Percentiles rank a stretch among this genome's conserved stretches.
phyloP scores from a whole-genome alignment of 2,329 filamentous ascomycete genomes.

The Xylariaceae sp. region DNA sequence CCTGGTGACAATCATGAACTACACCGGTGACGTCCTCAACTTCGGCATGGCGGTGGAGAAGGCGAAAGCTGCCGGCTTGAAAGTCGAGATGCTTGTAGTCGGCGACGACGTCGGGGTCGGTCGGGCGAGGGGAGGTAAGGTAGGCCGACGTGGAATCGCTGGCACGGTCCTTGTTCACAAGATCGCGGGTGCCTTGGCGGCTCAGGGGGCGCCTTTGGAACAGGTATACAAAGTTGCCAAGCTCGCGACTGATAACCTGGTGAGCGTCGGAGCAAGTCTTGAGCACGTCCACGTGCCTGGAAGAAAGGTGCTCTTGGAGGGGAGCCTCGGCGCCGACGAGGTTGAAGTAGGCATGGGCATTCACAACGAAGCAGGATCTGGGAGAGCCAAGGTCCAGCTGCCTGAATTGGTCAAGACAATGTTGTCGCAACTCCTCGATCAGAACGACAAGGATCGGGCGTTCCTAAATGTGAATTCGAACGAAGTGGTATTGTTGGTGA shows the following conservation, averaged over 20 bases:
- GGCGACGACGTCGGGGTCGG: slow-evolving; percentile 91
- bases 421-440: slow-evolving; percentile 63
- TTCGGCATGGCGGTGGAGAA: slow-evolving; percentile 94
- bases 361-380: slow-evolving; percentile 62
- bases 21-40: slow-evolving; percentile 83
- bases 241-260: slow-evolving; percentile 66
- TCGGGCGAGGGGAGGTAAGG: slow-evolving; percentile 75
- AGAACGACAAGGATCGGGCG: slow-evolving; percentile 60
- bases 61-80: slow-evolving; percentile 69
- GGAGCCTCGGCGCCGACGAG: slow-evolving; percentile 49
- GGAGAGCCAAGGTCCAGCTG: slow-evolving; percentile 46
- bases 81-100: slow-evolving; percentile 85
- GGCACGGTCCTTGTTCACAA: slow-evolving; percentile 91
- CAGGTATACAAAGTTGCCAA: slow-evolving; percentile 69
- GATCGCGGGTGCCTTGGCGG: slow-evolving; percentile 77
- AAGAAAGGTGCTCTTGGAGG: slow-evolving; percentile 52
- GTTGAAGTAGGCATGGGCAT: slow-evolving; percentile 72
- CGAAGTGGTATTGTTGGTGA: slow-evolving; percentile 65
- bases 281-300: slow-evolving; percentile 93
- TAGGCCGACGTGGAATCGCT: slow-evolving; percentile 83
- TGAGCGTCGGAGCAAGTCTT: slow-evolving; percentile 79
- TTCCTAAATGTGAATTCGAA: slow-evolving; percentile 59
- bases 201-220: slow-evolving; percentile 58
- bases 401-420: slow-evolving; percentile 56
- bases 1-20: slow-evolving; percentile 92